Percentiles rank a stretch among this genome's conserved stretches.
These are phyloP conservation scores for Fusarium begoniae DNA, from an alignment of 2,329 filamentous ascomycete genomes.

Conservation along the genomic window DNA sequence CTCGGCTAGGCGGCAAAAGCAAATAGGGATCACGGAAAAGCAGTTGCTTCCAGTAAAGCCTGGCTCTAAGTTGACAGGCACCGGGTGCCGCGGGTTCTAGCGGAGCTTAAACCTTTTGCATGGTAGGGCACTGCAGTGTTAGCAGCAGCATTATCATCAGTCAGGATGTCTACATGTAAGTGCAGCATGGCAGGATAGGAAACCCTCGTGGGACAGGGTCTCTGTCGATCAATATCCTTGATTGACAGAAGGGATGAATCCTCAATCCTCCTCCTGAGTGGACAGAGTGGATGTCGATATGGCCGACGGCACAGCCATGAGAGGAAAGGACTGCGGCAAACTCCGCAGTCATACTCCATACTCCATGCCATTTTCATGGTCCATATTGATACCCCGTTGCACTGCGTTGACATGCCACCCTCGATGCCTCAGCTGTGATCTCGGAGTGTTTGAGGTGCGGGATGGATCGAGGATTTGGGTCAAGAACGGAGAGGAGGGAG, in stretches of 20 bases:
- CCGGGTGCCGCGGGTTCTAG: slow-evolving; percentile 10
- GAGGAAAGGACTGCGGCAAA: slow-evolving; percentile 22
- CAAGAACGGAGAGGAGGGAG: slow-evolving; percentile 16
- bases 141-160: background rate
- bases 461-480: slow-evolving; percentile 31
- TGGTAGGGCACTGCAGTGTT: background rate
- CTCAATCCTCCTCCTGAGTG: background rate
- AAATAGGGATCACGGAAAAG: slow-evolving; percentile 30
- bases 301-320: slow-evolving; percentile 24
- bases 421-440: slow-evolving; percentile 22
- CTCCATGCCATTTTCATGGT: background rate
- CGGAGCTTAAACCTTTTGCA: slow-evolving; percentile 28
- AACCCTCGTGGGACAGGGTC: slow-evolving; percentile 34
- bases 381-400: slow-evolving; percentile 2
- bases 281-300: slow-evolving; percentile 16
- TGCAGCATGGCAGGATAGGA: slow-evolving; percentile 22
- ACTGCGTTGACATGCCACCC: slow-evolving; percentile 16
- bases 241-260: slow-evolving; percentile 31
- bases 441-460: slow-evolving; percentile 20
- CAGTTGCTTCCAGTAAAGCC: slow-evolving; percentile 23
- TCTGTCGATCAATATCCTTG: slow-evolving; percentile 31
- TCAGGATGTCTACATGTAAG: background rate
- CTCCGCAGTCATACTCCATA: background rate
- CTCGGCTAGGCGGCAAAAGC: slow-evolving; percentile 28
- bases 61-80: slow-evolving; percentile 8